These are phyloP conservation scores for Symbiotaphrina buchneri DNA, from an alignment of 495 filamentous ascomycete genomes.

Conservation along the genomic window DNA sequence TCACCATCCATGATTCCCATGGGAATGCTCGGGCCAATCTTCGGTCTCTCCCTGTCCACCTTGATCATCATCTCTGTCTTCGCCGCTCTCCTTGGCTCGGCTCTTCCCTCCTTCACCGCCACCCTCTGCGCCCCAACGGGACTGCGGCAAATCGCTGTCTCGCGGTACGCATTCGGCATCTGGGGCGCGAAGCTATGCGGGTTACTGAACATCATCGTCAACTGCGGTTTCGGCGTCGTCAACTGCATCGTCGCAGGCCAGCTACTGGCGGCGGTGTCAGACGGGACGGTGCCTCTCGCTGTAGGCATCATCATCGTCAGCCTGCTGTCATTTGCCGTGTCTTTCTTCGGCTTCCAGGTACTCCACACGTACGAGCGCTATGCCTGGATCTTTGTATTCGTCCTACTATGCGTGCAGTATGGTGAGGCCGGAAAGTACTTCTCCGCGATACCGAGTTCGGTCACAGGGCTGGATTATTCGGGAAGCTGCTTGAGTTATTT, in stretches of 20 bases:
- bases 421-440: constrained; percentile 23
- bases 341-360: constrained; percentile 22
- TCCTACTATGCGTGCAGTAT: constrained; percentile 34
- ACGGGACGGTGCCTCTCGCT: constrained; percentile 18
- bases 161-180: constrained; percentile 30
- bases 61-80: constrained; percentile 16
- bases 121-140: constrained; percentile 27
- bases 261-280: constrained; percentile 25
- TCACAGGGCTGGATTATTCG: constrained; percentile 17
- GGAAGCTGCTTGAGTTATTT: constrained; percentile 27
- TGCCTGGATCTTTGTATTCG: constrained; percentile 25
- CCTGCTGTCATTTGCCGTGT: constrained; percentile 18
- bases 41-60: constrained; percentile 15
- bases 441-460: constrained; percentile 20
- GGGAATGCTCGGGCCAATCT: constrained; percentile 15
- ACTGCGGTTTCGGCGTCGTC: constrained; percentile 24
- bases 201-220: no score
- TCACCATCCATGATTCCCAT: no score
- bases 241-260: constrained; percentile 22
- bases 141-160: constrained; percentile 27
- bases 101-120: no score
- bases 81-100: constrained; percentile 15
- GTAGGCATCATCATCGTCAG: constrained; percentile 25
- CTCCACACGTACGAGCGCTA: constrained; percentile 19
- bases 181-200: no score